phyloP scores from a whole-genome alignment of 441 rosid genomes.

The Isatis lusitanica region DNA sequence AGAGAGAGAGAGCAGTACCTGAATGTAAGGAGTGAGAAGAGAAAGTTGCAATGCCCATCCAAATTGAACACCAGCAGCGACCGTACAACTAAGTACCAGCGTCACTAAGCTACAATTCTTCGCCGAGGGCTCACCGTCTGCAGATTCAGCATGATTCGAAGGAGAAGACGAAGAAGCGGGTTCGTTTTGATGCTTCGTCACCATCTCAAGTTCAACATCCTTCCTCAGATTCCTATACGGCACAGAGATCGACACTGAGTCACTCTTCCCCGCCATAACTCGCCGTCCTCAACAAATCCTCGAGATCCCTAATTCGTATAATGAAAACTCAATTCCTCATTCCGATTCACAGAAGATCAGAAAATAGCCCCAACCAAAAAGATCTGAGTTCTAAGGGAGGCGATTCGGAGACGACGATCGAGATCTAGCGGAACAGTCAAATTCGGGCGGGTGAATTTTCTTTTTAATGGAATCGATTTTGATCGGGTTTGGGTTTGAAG shows the following conservation, averaged over 20 bases:
- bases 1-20: slow-evolving; percentile 42
- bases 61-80: slow-evolving; percentile 91
- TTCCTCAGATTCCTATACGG: slow-evolving; percentile 75
- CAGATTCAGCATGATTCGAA: slow-evolving; percentile 30
- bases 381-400: slow-evolving; percentile 20
- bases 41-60: slow-evolving; percentile 98
- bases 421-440: slow-evolving; percentile 33
- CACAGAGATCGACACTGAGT: slow-evolving; percentile 55
- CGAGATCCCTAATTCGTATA: slow-evolving; percentile 22
- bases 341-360: background rate
- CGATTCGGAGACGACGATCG: slow-evolving; percentile 18
- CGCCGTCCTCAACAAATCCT: slow-evolving; percentile 1
- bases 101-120: slow-evolving; percentile 53
- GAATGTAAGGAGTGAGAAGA: slow-evolving; percentile 86
- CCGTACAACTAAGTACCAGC: slow-evolving; percentile 77
- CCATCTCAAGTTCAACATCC: slow-evolving; percentile 72
- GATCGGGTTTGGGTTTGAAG: background rate
- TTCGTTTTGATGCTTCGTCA: slow-evolving; percentile 39
- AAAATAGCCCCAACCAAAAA: background rate
- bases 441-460: slow-evolving; percentile 24
- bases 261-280: slow-evolving; percentile 53
- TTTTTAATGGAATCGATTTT: background rate
- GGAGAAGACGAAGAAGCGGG: slow-evolving; percentile 40
- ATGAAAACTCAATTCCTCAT: slow-evolving; percentile 24
- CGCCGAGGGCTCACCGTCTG: slow-evolving; percentile 32